Evolutionary conservation across 2,329 filamentous ascomycete species (phyloP), one percentile per base, ranked within the genome.

Genomic region (Cadophora sp.): DNA sequence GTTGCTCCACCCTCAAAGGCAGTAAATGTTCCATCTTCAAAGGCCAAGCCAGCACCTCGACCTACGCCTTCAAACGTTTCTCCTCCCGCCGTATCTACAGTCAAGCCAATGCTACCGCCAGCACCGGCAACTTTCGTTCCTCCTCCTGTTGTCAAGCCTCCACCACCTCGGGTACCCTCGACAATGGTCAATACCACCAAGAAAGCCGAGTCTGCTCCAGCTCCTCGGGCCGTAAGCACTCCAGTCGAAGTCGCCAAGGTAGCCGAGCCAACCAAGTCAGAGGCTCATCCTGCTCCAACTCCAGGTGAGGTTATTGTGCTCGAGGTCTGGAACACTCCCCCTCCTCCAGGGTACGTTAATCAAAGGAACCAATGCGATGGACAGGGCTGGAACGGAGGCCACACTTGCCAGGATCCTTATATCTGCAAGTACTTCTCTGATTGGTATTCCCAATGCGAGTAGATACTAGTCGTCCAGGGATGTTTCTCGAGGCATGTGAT

Each of bases 371-470:
- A 72, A 27, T 74, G 73, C 48, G 73, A 60, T n/a, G 73, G 73
- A 16, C 18, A 67, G 22, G 72, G 68, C 11, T 74, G 65, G 53
- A 71, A 65, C 16, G 73, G 72, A 14, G 47, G 61, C 22, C 72
- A 70, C 0, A 50, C 56, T 7, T 74, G 73, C 48, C 58, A 43
- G 1, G 1, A 60, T 8, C 68, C 69, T 8, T 72, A 70, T 30
- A 60, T 51, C n/a, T 74, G 72, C 47, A 59, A 62, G 22, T 59
- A 59, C 4, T 51, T 59, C 22, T 45, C 45, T 9, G 62, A 66
- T 27, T 74, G 72, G 72, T 74, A 68, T 20, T 70, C 69, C 11
- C 67, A 72, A 33, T 73, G 71, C 18, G 64, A 72, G 45, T 72
- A 66, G 11, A 39, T 39, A 65, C 20, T n/a, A 2, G n/a, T 8